phyloP scores from a whole-genome alignment of 805 yeast genomes.

The Schwanniomyces occidentalis region DNA sequence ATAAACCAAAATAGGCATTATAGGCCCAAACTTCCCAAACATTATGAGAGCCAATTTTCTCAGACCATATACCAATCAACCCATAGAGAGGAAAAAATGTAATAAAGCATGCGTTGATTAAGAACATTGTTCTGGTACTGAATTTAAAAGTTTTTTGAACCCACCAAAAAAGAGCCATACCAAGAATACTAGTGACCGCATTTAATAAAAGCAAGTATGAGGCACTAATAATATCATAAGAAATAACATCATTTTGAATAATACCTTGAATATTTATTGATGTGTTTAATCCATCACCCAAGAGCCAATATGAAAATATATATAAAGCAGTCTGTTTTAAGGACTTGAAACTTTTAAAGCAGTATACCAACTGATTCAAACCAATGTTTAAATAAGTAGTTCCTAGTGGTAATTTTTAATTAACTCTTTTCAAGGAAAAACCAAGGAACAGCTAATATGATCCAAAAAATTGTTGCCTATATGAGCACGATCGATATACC shows the following conservation, averaged over 20 bases:
- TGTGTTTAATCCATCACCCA: constrained; percentile 4
- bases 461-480: constrained; percentile 6
- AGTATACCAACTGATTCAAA: constrained; percentile 3
- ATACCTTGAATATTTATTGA: constrained; percentile 4
- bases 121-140: constrained; percentile 2
- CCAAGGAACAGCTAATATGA: constrained; percentile 8
- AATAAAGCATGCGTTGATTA: constrained; percentile 4
- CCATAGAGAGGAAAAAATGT: constrained; percentile 2
- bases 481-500: constrained; percentile 5
- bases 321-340: constrained; percentile 5
- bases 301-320: constrained; percentile 3
- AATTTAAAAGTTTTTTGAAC: constrained; percentile 1
- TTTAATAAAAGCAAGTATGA: constrained; percentile 2
- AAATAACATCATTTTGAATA: constrained; percentile 7
- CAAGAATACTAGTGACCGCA: constrained; percentile 1
- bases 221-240: constrained; percentile 5
- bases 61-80: constrained; percentile 4
- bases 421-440: constrained; percentile 7
- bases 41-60: constrained; percentile 2
- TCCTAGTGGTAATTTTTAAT: constrained; percentile 4
- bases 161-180: constrained; percentile 3
- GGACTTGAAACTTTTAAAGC: constrained; percentile 4
- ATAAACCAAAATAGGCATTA: constrained; percentile 5
- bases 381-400: constrained; percentile 1
- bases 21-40: constrained; percentile 4